phyloP scores from a whole-genome alignment of 805 yeast species.

The Brettanomyces naardenensis region DNA sequence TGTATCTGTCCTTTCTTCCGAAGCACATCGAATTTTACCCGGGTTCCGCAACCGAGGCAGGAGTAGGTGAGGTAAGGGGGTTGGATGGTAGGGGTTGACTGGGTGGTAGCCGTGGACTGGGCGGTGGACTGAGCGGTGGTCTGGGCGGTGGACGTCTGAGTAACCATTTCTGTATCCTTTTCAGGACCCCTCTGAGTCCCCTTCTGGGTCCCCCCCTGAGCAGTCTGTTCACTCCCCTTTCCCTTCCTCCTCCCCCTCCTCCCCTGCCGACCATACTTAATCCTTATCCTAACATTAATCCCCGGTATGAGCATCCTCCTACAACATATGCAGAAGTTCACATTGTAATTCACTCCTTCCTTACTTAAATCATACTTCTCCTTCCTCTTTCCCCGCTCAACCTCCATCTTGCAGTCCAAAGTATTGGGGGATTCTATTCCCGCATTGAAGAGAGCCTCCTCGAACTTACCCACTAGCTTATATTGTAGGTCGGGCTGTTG shows the following conservation, averaged over 20 bases:
- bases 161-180: too few relatives aligned
- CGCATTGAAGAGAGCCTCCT: slow-evolving; percentile 5
- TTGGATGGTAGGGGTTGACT: too few relatives aligned
- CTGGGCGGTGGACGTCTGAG: too few relatives aligned
- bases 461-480: slow-evolving; percentile 12
- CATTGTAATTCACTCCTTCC: slow-evolving; percentile 1
- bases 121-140: too few relatives aligned
- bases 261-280: slow-evolving; percentile 1
- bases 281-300: slow-evolving; percentile 7
- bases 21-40: neutral
- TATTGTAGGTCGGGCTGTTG: slow-evolving; percentile 9
- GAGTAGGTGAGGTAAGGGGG: neutral
- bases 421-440: slow-evolving; percentile 13
- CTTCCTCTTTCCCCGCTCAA: neutral
- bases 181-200: too few relatives aligned
- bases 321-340: slow-evolving; percentile 6
- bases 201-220: too few relatives aligned
- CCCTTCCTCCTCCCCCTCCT: slow-evolving; percentile 2
- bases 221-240: slow-evolving; percentile 3
- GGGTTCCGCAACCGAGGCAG: neutral
- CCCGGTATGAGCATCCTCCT: slow-evolving; percentile 10
- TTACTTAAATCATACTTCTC: neutral
- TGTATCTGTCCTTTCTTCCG: neutral
- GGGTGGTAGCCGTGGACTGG: too few relatives aligned
- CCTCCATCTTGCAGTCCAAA: slow-evolving; percentile 1